Conservation (phyloP, 495 filamentous ascomycete species). For the Neurospora tetrasperma region DNA sequence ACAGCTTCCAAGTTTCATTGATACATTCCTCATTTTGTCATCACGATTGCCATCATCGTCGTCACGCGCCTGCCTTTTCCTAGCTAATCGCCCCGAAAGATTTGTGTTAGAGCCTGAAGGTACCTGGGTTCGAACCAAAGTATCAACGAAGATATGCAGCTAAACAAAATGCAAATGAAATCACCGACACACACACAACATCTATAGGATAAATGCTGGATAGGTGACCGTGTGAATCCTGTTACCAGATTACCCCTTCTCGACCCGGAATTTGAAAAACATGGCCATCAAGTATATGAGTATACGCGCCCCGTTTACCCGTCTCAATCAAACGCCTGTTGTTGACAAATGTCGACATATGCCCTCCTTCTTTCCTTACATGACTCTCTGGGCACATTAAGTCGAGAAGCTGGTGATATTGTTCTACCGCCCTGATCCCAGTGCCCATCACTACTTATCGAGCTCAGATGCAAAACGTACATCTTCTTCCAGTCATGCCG, state of each 20-base stretch:
- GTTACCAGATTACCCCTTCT: not conserved
- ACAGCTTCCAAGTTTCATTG: not conserved
- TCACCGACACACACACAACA: not conserved
- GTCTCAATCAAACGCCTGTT: constrained; percentile 17
- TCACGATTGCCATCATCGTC: not conserved
- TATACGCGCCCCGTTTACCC: not conserved
- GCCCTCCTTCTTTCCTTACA: not conserved
- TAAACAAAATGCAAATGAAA: not conserved
- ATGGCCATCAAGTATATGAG: not conserved
- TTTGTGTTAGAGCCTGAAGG: not conserved
- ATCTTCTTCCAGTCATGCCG: constrained; percentile 9
- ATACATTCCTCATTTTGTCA: not conserved
- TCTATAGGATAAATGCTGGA: not conserved
- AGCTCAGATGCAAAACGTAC: not conserved
- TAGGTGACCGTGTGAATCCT: not conserved
- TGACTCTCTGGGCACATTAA: not conserved
- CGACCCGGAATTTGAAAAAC: not conserved
- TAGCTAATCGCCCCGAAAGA: not conserved
- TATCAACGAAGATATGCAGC: not conserved
- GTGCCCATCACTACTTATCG: not conserved
- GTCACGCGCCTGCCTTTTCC: not conserved
- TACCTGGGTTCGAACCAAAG: not conserved
- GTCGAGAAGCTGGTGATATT: constrained; percentile 11
- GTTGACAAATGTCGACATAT: constrained; percentile 10
- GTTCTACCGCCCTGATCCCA: not conserved